Base-by-base conservation (phyloP, 2,329 filamentous ascomycete genomes). In the Xylaria sp. region DNA sequence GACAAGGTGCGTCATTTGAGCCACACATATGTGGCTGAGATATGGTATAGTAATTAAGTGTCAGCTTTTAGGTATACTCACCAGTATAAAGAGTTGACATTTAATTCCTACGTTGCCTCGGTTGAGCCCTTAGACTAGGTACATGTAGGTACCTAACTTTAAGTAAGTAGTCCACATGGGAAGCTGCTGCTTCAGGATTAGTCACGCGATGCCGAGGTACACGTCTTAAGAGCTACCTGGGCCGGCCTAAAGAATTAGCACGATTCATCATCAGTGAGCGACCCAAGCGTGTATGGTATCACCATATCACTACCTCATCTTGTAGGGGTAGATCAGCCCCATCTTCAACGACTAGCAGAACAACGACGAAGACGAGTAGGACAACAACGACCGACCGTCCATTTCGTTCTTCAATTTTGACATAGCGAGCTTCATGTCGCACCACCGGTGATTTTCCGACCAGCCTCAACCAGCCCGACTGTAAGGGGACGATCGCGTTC, bases 141-240 rank as follows among this genome's bases (percentile, higher is more conserved):
- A 25, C n/a, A n/a, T 2, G 23, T 25, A 25, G 1, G 1, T 46
- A n/a, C 44, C 15, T 46, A 20, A 7, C 23, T 3, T 25, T 25
- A 3, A 25, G 23, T 9, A 48, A 20, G n/a, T 46, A 46, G 50
- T 39, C 64, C 68, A 65, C 65, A 69, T 39, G 12, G 20, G 10
- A 50, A 25, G 46, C 46, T 25, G 15, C 13, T 41, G 39, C 15
- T 41, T 12, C 18, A 18, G 12, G 3, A 13, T 37, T n/a, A 71
- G 60, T 73, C 73, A 70, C 76, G 73, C 70, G 71, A 72, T 77
- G 69, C 77, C 77, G 76, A 78, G 76, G 77, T 73, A 78, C 74
- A 75, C 72, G 71, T 76, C 74, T 10, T 10, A 74, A 48, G 50
- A 54, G 12, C 28, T 63, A 63, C 52, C 32, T 15, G 46, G n/a